A percentile compares a stretch with the other conserved stretches of the same genome.
Conservation (phyloP, 2,329 filamentous ascomycete genomes). For the Seiridium unicorne region DNA sequence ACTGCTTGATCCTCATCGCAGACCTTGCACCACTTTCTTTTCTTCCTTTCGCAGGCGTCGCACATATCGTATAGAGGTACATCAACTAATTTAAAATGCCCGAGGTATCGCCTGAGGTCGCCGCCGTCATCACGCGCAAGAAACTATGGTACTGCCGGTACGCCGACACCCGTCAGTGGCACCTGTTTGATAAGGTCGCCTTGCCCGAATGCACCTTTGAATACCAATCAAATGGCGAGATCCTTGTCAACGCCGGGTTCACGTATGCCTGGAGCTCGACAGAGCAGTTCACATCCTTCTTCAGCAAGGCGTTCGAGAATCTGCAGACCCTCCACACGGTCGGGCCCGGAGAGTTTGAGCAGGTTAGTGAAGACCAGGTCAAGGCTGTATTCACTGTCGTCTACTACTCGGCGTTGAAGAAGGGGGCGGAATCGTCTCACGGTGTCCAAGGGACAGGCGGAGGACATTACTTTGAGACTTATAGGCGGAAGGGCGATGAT, state of each 20-base stretch:
- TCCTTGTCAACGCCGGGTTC: conserved; percentile 2
- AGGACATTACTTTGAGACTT: conserved; percentile 3
- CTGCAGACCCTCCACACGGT: conserved; percentile 10
- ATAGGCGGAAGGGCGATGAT: conserved; percentile 1
- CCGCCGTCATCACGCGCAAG: conserved; percentile 1
- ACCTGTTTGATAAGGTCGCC: conserved; percentile 8
- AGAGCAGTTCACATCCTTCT: conserved; percentile 2
- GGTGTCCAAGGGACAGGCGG: conserved; percentile 2
- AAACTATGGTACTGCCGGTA: conserved; percentile 9
- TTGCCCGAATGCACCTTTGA: conserved; percentile 5
- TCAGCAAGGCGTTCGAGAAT: conserved; percentile 6
- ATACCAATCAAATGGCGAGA: conserved; percentile 7
- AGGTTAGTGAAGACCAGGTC: conserved; percentile 10
- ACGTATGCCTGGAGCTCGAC: conserved; percentile 6
- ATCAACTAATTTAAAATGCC: not conserved
- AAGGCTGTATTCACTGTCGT: conserved; percentile 8
- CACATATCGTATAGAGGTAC: too few relatives aligned
- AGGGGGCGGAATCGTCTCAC: not conserved
- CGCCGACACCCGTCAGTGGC: conserved; percentile 9
- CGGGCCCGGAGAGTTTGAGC: conserved; percentile 9
- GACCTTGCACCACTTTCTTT: too few relatives aligned
- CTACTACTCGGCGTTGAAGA: not conserved
- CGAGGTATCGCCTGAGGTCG: conserved; percentile 5
- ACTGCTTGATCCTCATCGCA: too few relatives aligned
- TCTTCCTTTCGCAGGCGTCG: too few relatives aligned